Evolutionary conservation across 768 basidiomycete genomes (phyloP).

Genomic region (Lentinus tigrinus): DNA sequence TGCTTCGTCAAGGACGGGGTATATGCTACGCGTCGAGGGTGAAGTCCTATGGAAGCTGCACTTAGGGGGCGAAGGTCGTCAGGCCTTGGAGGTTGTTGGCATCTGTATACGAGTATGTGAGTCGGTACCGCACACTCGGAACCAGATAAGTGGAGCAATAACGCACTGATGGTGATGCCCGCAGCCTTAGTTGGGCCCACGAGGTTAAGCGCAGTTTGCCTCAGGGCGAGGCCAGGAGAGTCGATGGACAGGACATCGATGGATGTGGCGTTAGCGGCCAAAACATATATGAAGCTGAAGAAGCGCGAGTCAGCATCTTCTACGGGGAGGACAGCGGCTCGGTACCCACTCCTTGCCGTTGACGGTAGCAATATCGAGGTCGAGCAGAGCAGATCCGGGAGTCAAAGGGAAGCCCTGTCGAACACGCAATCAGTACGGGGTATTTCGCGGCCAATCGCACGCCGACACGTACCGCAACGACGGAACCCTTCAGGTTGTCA

Average conservation of each 20-base stretch:
- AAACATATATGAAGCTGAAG: constrained; percentile 41
- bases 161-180: constrained; percentile 37
- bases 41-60: background rate
- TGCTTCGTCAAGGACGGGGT: background rate
- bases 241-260: constrained; percentile 40
- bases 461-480: constrained; percentile 37
- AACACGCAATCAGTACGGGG: background rate
- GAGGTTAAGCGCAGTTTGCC: constrained; percentile 34
- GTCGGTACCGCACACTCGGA: background rate
- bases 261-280: constrained; percentile 37
- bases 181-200: constrained; percentile 32
- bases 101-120: constrained; percentile 16
- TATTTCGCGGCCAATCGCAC: too few relatives aligned
- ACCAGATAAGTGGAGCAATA: background rate
- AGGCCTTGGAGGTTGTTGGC: constrained; percentile 37
- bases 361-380: constrained; percentile 30
- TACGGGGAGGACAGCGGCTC: background rate
- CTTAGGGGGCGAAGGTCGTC: constrained; percentile 28
- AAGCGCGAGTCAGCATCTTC: background rate
- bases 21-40: background rate
- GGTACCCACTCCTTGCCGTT: constrained; percentile 29
- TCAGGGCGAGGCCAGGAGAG: constrained; percentile 35
- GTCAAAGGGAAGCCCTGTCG: constrained; percentile 28
- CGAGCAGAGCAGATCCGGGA: constrained; percentile 25
- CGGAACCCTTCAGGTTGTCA: constrained; percentile 40